Evolutionary conservation across 148 eudicot genomes (phyloP).

Genomic region (Nyssa sinensis): DNA sequence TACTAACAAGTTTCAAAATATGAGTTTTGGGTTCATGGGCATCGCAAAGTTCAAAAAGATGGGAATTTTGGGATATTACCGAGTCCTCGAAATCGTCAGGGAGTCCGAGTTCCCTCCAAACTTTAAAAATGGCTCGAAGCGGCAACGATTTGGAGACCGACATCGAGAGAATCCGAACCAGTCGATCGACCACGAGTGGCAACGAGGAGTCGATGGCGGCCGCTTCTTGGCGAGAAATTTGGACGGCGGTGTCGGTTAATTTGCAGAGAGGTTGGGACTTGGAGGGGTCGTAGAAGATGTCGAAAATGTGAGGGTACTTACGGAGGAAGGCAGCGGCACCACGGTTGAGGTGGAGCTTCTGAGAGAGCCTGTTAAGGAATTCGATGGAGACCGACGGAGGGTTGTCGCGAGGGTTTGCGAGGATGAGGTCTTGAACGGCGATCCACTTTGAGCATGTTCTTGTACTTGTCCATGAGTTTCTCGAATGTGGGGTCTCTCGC

Average conservation of each 20-base stretch:
- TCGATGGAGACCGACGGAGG: slow-evolving; percentile 73
- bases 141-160: slow-evolving; percentile 56
- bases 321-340: slow-evolving; percentile 76
- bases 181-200: slow-evolving; percentile 46
- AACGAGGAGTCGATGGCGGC: slow-evolving; percentile 37
- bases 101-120: slow-evolving; percentile 84
- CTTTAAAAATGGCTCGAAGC: slow-evolving; percentile 75
- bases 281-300: background rate
- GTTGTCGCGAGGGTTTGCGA: slow-evolving; percentile 44
- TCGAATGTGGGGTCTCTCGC: slow-evolving; percentile 87
- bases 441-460: slow-evolving; percentile 66
- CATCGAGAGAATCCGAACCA: slow-evolving; percentile 71
- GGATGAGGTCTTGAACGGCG: slow-evolving; percentile 22
- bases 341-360: slow-evolving; percentile 77
- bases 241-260: background rate
- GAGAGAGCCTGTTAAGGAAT: slow-evolving; percentile 77
- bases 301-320: slow-evolving; percentile 50
- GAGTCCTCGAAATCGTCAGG: slow-evolving; percentile 94
- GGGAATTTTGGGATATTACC: slow-evolving; percentile 52
- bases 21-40: slow-evolving; percentile 83
- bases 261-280: background rate
- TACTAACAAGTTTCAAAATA: slow-evolving; percentile 46
- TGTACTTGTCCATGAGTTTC: slow-evolving; percentile 82
- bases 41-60: slow-evolving; percentile 53
- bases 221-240: slow-evolving; percentile 44